Evolutionary conservation across 1,284 basidiomycete species (phyloP), one percentile per base, ranked within the genome.

Genomic region (Xerocomus cyaneibrunnescens): DNA sequence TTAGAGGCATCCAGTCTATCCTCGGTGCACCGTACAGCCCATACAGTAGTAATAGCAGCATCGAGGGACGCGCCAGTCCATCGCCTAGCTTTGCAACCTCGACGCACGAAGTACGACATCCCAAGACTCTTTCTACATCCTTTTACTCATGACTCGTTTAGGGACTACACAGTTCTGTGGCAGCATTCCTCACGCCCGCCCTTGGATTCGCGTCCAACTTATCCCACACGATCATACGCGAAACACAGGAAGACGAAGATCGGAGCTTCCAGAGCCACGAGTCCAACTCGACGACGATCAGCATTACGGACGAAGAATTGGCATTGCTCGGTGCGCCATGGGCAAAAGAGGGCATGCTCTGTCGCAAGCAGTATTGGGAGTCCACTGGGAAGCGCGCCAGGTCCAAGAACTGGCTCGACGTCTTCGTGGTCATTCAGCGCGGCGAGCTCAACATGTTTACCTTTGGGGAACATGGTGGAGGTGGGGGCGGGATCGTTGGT

Each of bases 301-400:
- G 89, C 55, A 89, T 96, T 54, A 85, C 87, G 5, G 95, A 98
- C 65, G 94, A 98, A 66, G 94, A 98, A 71, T 78, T 98, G 12
- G 95, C 96, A 1, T 76, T 98, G 31, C 81, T 97, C 12, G 96
- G 96, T 22, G 86, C 96, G 3, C 96, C 96, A 0, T 99, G 96
- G 96, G 96, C 96, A 0, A 99, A 99, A 70, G 96, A 99, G 70
- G 96, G 96, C 14, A 89, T 95, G 76, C 80, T 99, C 4, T 89
- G 87, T 58, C 85, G 94, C 31, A 98, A 98, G 68, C 89, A 94
- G 58, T 97, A 96, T 68, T 95, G 90, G 85, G 95, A 98, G 65
- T 79, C 81, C 4, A 76, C 81, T 0, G 86, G 87, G 10, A 94
- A 91, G 68, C 77, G 92, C 23, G 85, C 91, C 16, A 92, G 82